Percentiles rank a stretch among this genome's conserved stretches.
phyloP scores from a whole-genome alignment of 805 yeast species.

The Ogataea corticis region DNA sequence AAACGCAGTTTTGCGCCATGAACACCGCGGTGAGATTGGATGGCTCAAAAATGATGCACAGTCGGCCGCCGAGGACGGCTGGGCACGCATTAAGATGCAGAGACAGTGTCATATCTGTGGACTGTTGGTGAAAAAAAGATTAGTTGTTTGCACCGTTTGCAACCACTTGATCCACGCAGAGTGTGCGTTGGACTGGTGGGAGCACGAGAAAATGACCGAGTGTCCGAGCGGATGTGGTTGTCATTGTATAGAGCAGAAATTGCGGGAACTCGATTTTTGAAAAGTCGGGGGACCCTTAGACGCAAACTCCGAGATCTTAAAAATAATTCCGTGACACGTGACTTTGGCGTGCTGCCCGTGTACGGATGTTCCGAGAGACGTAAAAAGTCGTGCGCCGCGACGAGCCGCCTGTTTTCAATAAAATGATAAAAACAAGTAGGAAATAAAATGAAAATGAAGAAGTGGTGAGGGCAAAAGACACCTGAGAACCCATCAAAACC shows the following conservation, averaged over 20 bases:
- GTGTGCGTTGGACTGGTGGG: constrained; percentile 87
- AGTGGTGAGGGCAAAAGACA: neutral
- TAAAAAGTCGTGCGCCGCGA: neutral
- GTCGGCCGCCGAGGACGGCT: constrained; percentile 3
- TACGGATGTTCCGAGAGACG: neutral
- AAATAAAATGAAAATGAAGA: neutral
- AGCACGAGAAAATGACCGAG: constrained; percentile 41
- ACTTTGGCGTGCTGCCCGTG: too few species aligned
- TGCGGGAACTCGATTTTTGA: constrained; percentile 13
- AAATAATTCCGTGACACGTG: too few species aligned
- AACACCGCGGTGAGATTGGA: constrained; percentile 32
- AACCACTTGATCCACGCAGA: constrained; percentile 75
- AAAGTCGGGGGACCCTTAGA: neutral
- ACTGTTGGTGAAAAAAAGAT: constrained; percentile 55
- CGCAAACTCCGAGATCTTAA: too few species aligned
- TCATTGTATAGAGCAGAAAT: constrained; percentile 44
- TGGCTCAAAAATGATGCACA: constrained; percentile 25
- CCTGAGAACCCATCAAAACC: neutral
- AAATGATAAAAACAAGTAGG: neutral
- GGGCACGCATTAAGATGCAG: constrained; percentile 18
- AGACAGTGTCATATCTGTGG: constrained; percentile 69
- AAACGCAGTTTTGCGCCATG: constrained; percentile 14
- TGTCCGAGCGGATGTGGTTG: constrained; percentile 92
- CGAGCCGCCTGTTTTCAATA: neutral
- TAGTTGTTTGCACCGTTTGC: constrained; percentile 71